Percentiles rank a stretch among this genome's conserved stretches.
phyloP scores from a whole-genome alignment of 2,329 filamentous ascomycete genomes.

The Fusarium haematococcum region DNA sequence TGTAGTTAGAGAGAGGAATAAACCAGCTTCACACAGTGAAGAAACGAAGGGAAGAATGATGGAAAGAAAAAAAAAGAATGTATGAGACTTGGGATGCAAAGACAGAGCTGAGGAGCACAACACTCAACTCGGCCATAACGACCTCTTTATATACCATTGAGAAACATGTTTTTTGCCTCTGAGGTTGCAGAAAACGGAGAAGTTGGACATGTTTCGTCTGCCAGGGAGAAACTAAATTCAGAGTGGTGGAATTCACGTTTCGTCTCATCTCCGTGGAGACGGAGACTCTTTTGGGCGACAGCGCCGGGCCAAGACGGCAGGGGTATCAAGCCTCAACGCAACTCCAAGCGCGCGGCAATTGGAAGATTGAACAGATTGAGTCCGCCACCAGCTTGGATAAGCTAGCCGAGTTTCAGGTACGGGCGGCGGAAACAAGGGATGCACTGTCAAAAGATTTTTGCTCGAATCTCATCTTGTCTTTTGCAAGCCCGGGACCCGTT shows the following conservation, averaged over 20 bases:
- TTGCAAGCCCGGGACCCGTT: neutral
- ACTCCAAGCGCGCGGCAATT: constrained; percentile 31
- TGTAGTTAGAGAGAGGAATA: constrained; percentile 16
- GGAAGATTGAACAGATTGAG: neutral
- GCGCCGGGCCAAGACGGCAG: constrained; percentile 18
- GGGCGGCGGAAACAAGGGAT: neutral
- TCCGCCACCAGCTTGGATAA: neutral
- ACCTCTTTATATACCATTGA: constrained; percentile 26
- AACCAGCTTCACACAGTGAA: constrained; percentile 48
- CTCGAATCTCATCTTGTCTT: neutral
- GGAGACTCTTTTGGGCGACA: constrained; percentile 24
- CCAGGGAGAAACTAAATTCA: constrained; percentile 21
- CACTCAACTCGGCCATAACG: neutral
- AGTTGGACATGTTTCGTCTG: constrained; percentile 7
- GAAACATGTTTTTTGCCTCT: neutral
- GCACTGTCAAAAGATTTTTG: neutral
- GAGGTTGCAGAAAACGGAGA: neutral
- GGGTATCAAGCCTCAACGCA: constrained; percentile 11
- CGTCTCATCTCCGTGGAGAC: constrained; percentile 40
- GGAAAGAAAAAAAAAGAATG: constrained; percentile 18
- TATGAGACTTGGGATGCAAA: constrained; percentile 26
- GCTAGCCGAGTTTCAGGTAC: constrained; percentile 12
- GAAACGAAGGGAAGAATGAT: constrained; percentile 36
- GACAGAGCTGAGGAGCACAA: constrained; percentile 31
- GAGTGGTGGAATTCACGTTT: constrained; percentile 37